Evolutionary conservation across 768 basidiomycete species (phyloP).

Genomic region (Collybia nuda): DNA sequence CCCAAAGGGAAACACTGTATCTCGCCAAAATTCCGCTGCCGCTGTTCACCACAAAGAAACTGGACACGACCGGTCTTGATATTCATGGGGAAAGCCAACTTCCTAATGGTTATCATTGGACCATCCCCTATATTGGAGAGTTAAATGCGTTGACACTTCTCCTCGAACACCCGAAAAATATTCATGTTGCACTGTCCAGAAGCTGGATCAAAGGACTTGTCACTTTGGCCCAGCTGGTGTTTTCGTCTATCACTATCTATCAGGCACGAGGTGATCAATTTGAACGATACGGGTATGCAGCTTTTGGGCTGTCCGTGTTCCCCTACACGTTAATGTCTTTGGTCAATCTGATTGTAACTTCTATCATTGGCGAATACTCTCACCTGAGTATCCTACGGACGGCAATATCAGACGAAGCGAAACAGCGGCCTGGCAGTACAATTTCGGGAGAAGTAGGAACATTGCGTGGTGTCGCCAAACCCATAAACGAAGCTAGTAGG

Average conservation of each 20-base stretch:
- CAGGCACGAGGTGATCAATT: neutral
- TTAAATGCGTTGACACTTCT: neutral
- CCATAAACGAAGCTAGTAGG: neutral
- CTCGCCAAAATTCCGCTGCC: no score
- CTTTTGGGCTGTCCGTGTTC: slow-evolving; percentile 1
- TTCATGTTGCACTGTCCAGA: neutral
- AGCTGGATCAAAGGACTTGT: neutral
- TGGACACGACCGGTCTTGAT: neutral
- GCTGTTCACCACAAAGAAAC: no score
- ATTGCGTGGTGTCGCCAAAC: neutral
- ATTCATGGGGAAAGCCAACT: neutral
- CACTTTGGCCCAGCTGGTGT: neutral
- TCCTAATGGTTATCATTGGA: neutral
- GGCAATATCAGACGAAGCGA: neutral
- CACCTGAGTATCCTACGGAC: neutral
- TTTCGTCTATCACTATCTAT: neutral
- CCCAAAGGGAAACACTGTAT: neutral
- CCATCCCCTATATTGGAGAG: neutral
- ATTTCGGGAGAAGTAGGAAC: neutral
- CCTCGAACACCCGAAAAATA: neutral
- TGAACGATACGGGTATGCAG: neutral
- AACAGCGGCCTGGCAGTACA: neutral
- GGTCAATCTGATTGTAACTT: neutral
- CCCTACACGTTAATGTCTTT: neutral
- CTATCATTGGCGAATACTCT: neutral